phyloP scores from a whole-genome alignment of 495 filamentous ascomycete species.

The Penicillium mononematosum region DNA sequence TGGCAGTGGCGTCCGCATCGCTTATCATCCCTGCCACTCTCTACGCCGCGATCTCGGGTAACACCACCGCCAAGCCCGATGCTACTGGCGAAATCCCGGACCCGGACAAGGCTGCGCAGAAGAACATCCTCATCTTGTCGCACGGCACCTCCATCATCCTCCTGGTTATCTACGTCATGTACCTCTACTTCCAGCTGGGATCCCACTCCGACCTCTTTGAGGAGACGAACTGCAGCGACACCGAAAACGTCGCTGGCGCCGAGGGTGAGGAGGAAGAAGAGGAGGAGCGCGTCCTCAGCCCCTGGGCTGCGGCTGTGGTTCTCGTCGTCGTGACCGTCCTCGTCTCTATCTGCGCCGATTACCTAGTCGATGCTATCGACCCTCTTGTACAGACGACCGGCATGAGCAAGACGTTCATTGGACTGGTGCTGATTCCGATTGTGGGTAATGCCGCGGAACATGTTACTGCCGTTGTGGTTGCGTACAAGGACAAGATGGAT shows the following conservation, averaged over 20 bases:
- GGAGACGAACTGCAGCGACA: conserved; percentile 48
- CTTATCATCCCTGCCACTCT: conserved; percentile 88
- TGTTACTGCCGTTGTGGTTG: conserved; percentile 89
- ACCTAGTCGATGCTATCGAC: conserved; percentile 91
- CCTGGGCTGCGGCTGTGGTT: conserved; percentile 68
- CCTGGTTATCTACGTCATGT: conserved; percentile 82
- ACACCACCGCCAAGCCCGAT: not conserved
- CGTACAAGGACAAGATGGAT: conserved; percentile 96
- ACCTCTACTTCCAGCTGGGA: conserved; percentile 85
- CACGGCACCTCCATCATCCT: conserved; percentile 90
- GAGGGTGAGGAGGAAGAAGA: conserved; percentile 48
- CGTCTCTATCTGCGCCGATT: conserved; percentile 92
- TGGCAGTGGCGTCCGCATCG: conserved; percentile 87
- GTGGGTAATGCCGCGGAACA: conserved; percentile 98
- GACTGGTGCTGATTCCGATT: conserved; percentile 91
- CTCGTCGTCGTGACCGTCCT: conserved; percentile 75
- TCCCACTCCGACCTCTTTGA: conserved; percentile 83
- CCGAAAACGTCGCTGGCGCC: conserved; percentile 33
- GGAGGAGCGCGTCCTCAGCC: conserved; percentile 61
- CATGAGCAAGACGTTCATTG: conserved; percentile 95
- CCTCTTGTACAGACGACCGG: conserved; percentile 75
- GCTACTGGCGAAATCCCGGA: conserved; percentile 8
- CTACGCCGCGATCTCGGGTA: conserved; percentile 54
- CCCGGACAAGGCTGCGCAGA: conserved; percentile 16
- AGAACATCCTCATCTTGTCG: conserved; percentile 77